These are phyloP conservation scores for Pulveroboletus ravenelii DNA, from an alignment of 768 basidiomycete genomes.

Conservation along the genomic window DNA sequence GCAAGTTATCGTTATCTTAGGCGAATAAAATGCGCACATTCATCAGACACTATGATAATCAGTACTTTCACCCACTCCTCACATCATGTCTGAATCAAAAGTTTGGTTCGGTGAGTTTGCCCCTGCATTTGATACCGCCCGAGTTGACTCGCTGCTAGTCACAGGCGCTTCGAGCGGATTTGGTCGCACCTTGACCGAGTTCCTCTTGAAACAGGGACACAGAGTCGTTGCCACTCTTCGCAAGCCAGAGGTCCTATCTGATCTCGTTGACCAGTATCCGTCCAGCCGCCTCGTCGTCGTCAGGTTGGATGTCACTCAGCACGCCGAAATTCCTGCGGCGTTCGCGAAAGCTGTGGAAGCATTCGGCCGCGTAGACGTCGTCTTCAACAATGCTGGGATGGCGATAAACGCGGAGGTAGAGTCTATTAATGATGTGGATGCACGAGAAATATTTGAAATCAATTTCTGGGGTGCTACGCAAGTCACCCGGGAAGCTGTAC, in stretches of 20 bases:
- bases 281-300: slow-evolving; percentile 18
- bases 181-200: slow-evolving; percentile 34
- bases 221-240: slow-evolving; percentile 42
- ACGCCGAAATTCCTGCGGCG: slow-evolving; percentile 21
- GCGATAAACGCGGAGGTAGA: slow-evolving; percentile 32
- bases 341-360: slow-evolving; percentile 26
- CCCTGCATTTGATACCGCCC: too few relatives aligned
- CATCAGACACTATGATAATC: too few relatives aligned
- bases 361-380: slow-evolving; percentile 36
- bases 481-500: slow-evolving; percentile 31
- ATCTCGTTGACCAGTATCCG: slow-evolving; percentile 26
- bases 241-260: slow-evolving; percentile 31
- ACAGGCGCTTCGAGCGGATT: slow-evolving; percentile 39
- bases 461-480: slow-evolving; percentile 31
- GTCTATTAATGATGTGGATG: slow-evolving; percentile 27
- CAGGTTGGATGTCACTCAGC: slow-evolving; percentile 30
- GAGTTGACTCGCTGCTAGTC: slow-evolving; percentile 23
- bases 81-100: neutral
- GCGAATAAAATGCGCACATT: too few relatives aligned
- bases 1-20: too few relatives aligned
- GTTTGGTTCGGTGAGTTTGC: neutral
- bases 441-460: slow-evolving; percentile 35
- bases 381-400: slow-evolving; percentile 36
- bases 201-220: slow-evolving; percentile 32
- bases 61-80: too few relatives aligned